Base-by-base conservation (phyloP, 768 basidiomycete genomes). In the Calocybe cyanea region DNA sequence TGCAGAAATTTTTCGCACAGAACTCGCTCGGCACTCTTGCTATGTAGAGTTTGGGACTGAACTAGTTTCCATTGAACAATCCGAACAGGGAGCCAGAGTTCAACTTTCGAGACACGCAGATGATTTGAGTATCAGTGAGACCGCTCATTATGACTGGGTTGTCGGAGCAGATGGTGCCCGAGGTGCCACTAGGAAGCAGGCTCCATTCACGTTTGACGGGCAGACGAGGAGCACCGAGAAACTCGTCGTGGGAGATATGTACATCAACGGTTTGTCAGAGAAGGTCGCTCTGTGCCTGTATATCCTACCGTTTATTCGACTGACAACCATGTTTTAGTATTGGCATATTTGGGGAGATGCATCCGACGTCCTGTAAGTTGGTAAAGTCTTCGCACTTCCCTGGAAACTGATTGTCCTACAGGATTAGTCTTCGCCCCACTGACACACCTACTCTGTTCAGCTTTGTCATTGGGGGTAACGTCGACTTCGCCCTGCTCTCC, bases 331-430 rank as follows among this genome's bases (percentile, higher is more conserved):
- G 38, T 44, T 19, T 9, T 43, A 76, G 73, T 56, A 65, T 45
- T 75, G 72, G 73, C 73, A 75, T 50, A 70, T 70, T 58, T 76
- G 73, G 73, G 72, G 75, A 1, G 67, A 71, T 36, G 51, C 65
- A 13, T 51, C 56, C 15, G 59, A 46, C 19, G 53, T 62, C 11
- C 47, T 69, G 72, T 71, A 50, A 20, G 65, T 59, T 2, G 38
- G 25, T 42, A 30, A 35, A 4, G 3, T 35, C 32, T 11, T 45
- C 13, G 8, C n/a, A n/a, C n/a, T n/a, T n/a, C n/a, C n/a, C n/a
- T n/a, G n/a, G n/a, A n/a, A n/a, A n/a, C n/a, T n/a, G n/a, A n/a
- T n/a, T n/a, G n/a, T n/a, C n/a, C n/a, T n/a, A 41, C 0, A 63
- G 68, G 51, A 36, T 67, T 28, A 58, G 61, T 24, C 49, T 70